Evolutionary conservation across 768 basidiomycete genomes (phyloP).

Genomic region (Boletales sp.): DNA sequence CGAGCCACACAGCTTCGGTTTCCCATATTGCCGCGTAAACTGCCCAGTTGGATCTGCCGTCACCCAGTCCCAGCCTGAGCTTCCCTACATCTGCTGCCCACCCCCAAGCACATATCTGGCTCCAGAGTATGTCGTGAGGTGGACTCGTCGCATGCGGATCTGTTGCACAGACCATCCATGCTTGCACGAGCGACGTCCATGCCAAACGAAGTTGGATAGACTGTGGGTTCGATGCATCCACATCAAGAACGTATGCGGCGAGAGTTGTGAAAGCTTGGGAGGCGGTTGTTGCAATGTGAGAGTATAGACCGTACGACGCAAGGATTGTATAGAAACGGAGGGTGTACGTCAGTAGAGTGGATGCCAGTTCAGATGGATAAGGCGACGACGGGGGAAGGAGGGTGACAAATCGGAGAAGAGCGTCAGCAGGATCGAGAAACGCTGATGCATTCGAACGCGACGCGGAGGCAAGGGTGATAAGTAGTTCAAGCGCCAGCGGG

Average conservation of each 20-base stretch:
- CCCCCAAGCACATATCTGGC: conserved; percentile 73
- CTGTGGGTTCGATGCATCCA: background rate
- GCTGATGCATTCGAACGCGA: conserved; percentile 66
- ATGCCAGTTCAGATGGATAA: conserved; percentile 36
- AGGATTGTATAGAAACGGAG: conserved; percentile 63
- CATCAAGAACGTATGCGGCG: conserved; percentile 37
- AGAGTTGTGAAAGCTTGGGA: conserved; percentile 52
- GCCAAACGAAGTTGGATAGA: conserved; percentile 35
- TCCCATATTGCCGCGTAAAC: conserved; percentile 38
- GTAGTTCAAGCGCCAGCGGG: conserved; percentile 52
- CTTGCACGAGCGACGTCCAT: conserved; percentile 59
- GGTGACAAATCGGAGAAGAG: conserved; percentile 70
- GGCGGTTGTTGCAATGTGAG: conserved; percentile 63
- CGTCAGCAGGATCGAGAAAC: conserved; percentile 55
- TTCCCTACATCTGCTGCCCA: conserved; percentile 63
- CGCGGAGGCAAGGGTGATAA: conserved; percentile 54
- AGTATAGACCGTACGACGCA: conserved; percentile 75
- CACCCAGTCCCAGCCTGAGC: conserved; percentile 33
- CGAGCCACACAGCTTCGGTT: conserved; percentile 61
- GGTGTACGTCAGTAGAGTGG: conserved; percentile 49
- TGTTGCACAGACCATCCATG: conserved; percentile 81
- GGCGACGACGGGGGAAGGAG: conserved; percentile 46
- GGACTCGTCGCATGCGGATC: conserved; percentile 90
- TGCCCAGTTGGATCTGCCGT: conserved; percentile 20
- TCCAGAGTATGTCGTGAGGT: conserved; percentile 87